These are phyloP conservation scores for Acaromyces ingoldii DNA, from an alignment of 1,284 basidiomycete species.

Conservation along the genomic window DNA sequence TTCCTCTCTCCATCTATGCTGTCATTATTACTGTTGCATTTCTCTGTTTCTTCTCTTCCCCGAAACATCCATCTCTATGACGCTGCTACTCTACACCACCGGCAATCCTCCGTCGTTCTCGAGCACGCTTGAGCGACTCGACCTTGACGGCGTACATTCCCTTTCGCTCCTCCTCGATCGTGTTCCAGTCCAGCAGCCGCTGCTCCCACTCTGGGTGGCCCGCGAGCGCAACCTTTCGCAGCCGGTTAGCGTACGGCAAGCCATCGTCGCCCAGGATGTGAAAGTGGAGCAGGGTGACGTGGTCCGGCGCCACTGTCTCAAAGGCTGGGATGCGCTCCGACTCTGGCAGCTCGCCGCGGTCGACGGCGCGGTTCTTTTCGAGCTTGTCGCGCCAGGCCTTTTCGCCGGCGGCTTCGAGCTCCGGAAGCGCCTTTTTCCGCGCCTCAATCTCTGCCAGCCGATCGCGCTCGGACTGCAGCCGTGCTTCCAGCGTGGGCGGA, in stretches of 20 bases:
- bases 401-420: too few species aligned
- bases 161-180: slow-evolving; percentile 13
- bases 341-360: too few species aligned
- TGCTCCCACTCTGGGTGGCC: slow-evolving; percentile 8
- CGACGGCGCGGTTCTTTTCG: too few species aligned
- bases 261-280: slow-evolving; percentile 14
- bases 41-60: neutral
- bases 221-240: slow-evolving; percentile 10
- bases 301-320: slow-evolving; percentile 3
- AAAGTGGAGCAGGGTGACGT: neutral
- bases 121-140: slow-evolving; percentile 15
- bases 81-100: neutral
- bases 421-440: neutral
- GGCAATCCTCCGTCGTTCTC: neutral
- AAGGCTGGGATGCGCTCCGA: too few species aligned
- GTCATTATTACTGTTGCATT: too few species aligned
- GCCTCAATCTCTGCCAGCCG: slow-evolving; percentile 3
- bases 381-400: too few species aligned
- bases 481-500: slow-evolving; percentile 5
- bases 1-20: too few species aligned
- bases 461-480: slow-evolving; percentile 12
- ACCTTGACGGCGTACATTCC: slow-evolving; percentile 23
- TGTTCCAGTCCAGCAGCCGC: slow-evolving; percentile 23
- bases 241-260: slow-evolving; percentile 11
- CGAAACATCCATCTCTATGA: neutral